Conservation (phyloP, 106 monocot species). For the Xerophyta viscosa region DNA sequence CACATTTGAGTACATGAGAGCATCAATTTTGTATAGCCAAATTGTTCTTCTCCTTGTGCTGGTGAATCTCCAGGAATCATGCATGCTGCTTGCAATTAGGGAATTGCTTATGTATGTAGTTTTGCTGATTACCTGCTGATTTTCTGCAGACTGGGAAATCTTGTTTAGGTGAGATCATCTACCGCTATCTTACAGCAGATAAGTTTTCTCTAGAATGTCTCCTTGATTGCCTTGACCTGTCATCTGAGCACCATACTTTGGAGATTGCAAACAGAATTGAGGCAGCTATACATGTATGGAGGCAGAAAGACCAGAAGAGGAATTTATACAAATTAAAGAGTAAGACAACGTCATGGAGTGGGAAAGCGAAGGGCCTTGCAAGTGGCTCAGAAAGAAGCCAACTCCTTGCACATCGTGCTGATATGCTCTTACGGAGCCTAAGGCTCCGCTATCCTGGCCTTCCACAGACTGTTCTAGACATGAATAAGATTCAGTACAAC, state of each 20-base stretch:
- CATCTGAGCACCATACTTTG: slow-evolving; percentile 84
- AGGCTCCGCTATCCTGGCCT: slow-evolving; percentile 76
- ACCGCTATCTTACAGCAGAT: slow-evolving; percentile 83
- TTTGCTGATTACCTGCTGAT: background rate
- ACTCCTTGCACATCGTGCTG: slow-evolving; percentile 57
- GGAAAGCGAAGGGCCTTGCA: slow-evolving; percentile 81
- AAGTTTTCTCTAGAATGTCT: slow-evolving; percentile 93
- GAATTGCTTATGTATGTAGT: background rate
- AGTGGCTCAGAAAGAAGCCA: slow-evolving; percentile 42
- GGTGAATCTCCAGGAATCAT: too few relatives aligned
- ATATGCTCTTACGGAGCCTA: slow-evolving; percentile 68
- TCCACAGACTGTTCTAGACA: slow-evolving; percentile 91
- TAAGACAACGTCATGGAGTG: slow-evolving; percentile 65
- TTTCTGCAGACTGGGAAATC: slow-evolving; percentile 74
- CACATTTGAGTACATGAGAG: too few relatives aligned
- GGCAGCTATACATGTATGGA: slow-evolving; percentile 83
- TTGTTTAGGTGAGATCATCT: slow-evolving; percentile 91
- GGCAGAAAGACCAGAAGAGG: slow-evolving; percentile 39
- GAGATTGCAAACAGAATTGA: slow-evolving; percentile 94
- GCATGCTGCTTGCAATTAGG: background rate
- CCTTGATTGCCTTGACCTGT: slow-evolving; percentile 79
- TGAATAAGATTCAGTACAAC: slow-evolving; percentile 99
- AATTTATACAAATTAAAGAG: slow-evolving; percentile 30
- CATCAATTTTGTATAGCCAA: too few relatives aligned
- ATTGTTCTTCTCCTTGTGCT: too few relatives aligned